Base-by-base conservation (phyloP, 2,329 filamentous ascomycete species). In the Endoconidiophora laricicola region DNA sequence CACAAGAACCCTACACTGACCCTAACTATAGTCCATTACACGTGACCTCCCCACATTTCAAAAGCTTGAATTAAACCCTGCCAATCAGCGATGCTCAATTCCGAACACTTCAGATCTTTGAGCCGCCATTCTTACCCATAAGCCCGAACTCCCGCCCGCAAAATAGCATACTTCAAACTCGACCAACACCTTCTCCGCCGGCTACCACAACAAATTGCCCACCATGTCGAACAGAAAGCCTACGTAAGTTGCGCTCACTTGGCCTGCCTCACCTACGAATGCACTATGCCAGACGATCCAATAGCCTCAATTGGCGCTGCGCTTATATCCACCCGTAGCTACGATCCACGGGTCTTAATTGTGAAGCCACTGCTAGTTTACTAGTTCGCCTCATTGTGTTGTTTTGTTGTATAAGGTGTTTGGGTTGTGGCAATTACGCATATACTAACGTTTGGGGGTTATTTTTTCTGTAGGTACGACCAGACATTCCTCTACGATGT, bases 401-500 rank as follows among this genome's bases (percentile, higher is more conserved):
- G 24, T 26, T 26, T 33, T 10, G 26, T 33, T 33, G 26, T 33
- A 33, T 33, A 33, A 9, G 3, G 12, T 33, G 26, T 1, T 9
- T 9, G 12, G 3, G 12, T 33, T 10, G 6, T 33, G 26, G 26
- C 4, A 10, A 33, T 10, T 2, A 10, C 26, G 12, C 26, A 33
- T 33, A 10, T 33, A 10, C 26, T 33, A 33, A 33, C 26, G 12
- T 33, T 18, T 33, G 26, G 26, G 2, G 26, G 12, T 33, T 33
- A n/a, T 6, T 33, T 10, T 10, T 33, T 10, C 7, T 33, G 26
- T 10, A 33, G 26, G 26, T 33, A 33, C 81, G 87, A 86, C 71
- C 86, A 94, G 72, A 74, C 87, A 65, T 75, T 84, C 71, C 84
- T 96, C 69, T 78, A 91, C 73, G 91, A 98, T 75, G 91, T 86